Evolutionary conservation across 2,329 filamentous ascomycete species (phyloP).

Genomic region (Colletotrichum paranaense): DNA sequence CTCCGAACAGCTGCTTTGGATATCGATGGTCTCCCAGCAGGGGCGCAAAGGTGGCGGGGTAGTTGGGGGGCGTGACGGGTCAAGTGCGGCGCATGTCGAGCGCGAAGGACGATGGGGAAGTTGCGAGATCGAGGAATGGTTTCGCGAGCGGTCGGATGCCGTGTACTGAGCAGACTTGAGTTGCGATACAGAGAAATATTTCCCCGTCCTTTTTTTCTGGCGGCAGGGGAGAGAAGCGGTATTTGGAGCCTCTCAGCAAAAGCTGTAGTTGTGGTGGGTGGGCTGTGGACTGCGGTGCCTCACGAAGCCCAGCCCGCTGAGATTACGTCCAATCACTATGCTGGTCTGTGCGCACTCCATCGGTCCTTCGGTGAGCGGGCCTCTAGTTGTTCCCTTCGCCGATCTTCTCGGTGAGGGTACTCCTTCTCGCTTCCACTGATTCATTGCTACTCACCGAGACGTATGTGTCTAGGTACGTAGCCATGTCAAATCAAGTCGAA

Average conservation of each 20-base stretch:
- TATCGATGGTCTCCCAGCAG: conserved; percentile 21
- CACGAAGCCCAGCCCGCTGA: conserved; percentile 34
- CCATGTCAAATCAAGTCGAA: not conserved
- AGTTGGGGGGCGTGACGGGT: conserved; percentile 25
- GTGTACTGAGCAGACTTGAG: not conserved
- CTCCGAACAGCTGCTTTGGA: conserved; percentile 4
- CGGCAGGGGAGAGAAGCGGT: conserved; percentile 16
- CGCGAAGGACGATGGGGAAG: conserved; percentile 12
- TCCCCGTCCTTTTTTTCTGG: conserved; percentile 2
- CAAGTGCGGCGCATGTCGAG: conserved; percentile 31
- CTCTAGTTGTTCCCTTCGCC: not conserved
- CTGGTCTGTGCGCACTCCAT: conserved; percentile 9
- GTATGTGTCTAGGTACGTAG: not conserved
- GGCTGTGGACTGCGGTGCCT: conserved; percentile 32
- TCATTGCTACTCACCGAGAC: not conserved
- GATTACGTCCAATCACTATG: conserved; percentile 19
- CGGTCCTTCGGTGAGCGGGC: conserved; percentile 1
- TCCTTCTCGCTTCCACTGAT: too few relatives aligned
- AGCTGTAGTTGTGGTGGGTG: conserved; percentile 35
- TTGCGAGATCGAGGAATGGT: not conserved
- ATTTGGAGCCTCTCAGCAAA: conserved; percentile 33
- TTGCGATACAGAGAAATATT: conserved; percentile 1
- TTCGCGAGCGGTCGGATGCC: conserved; percentile 8
- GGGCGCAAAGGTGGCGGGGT: conserved; percentile 34
- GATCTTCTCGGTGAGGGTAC: not conserved